A percentile compares a stretch with the other conserved stretches of the same genome.
phyloP scores from a whole-genome alignment of 2,329 filamentous ascomycete species.

The Fusarium aywerte region DNA sequence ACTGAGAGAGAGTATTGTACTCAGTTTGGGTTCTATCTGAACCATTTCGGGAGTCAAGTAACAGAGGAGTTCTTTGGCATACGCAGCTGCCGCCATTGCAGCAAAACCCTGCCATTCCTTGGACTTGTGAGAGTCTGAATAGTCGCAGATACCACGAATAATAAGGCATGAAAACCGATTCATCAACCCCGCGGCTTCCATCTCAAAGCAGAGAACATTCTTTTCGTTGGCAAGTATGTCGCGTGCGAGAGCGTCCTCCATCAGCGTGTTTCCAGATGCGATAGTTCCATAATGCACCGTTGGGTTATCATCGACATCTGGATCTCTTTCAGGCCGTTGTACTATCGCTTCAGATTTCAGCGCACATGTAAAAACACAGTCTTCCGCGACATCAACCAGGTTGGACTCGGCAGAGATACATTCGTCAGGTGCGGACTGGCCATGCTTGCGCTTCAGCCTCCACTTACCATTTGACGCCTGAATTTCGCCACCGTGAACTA shows the following conservation, averaged over 20 bases:
- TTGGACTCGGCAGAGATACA: no score
- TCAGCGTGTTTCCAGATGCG: conserved; percentile 29
- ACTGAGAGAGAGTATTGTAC: neutral
- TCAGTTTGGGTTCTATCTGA: neutral
- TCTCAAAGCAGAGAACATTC: neutral
- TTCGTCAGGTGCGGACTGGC: no score
- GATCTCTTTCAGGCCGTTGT: neutral
- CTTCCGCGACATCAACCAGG: no score
- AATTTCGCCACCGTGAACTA: neutral
- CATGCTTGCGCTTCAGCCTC: no score
- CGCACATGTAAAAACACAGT: neutral
- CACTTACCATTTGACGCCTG: no score
- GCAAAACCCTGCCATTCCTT: conserved; percentile 53
- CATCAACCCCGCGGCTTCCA: conserved; percentile 42
- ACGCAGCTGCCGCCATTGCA: conserved; percentile 49
- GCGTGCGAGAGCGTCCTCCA: conserved; percentile 14
- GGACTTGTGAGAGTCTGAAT: conserved; percentile 54
- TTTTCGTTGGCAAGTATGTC: neutral
- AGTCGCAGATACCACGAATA: conserved; percentile 55
- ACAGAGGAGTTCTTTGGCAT: conserved; percentile 18
- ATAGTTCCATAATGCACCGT: conserved; percentile 39
- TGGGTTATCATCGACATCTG: conserved; percentile 10
- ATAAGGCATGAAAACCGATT: conserved; percentile 48
- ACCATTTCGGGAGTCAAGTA: neutral
- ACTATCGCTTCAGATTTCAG: neutral